A percentile compares a stretch with the other conserved stretches of the same genome.
These are phyloP conservation scores for Hemisphaericaspora xylofermentans DNA, from an alignment of 1,139 yeast species.

Conservation along the genomic window DNA sequence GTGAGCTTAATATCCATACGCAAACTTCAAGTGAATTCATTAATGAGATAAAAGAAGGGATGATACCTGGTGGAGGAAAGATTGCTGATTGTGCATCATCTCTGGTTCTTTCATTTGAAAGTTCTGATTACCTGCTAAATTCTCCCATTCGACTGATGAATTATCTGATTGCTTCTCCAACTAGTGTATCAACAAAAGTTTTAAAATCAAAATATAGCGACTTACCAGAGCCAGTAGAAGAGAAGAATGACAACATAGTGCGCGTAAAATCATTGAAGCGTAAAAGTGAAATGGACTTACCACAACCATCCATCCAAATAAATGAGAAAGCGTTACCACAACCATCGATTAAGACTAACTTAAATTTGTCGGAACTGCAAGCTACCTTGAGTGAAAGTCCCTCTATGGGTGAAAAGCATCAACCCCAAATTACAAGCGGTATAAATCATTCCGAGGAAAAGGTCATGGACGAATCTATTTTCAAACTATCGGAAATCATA, in stretches of 20 bases:
- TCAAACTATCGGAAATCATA: too few species aligned
- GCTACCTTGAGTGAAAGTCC: too few species aligned
- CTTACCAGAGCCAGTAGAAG: background rate
- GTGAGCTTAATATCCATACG: background rate
- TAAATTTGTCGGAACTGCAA: background rate
- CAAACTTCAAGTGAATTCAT: background rate
- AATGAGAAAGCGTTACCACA: background rate
- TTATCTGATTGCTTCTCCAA: background rate
- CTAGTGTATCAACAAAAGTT: background rate
- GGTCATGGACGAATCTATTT: too few species aligned
- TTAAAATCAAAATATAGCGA: constrained; percentile 1
- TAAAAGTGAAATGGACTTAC: background rate
- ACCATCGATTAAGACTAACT: background rate
- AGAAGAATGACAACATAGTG: background rate
- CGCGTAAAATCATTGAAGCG: background rate
- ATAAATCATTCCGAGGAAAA: too few species aligned
- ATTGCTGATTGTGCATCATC: background rate
- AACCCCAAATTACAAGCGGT: too few species aligned
- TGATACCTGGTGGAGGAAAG: background rate
- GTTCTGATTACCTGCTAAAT: background rate
- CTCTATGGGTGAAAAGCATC: too few species aligned
- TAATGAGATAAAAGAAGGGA: constrained; percentile 1
- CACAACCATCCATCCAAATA: background rate
- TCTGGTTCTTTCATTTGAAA: background rate
- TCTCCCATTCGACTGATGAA: background rate